Percentiles rank a stretch among this genome's conserved stretches.
Conservation (phyloP, 1,284 basidiomycete genomes). For the Trichosporon inkin region DNA sequence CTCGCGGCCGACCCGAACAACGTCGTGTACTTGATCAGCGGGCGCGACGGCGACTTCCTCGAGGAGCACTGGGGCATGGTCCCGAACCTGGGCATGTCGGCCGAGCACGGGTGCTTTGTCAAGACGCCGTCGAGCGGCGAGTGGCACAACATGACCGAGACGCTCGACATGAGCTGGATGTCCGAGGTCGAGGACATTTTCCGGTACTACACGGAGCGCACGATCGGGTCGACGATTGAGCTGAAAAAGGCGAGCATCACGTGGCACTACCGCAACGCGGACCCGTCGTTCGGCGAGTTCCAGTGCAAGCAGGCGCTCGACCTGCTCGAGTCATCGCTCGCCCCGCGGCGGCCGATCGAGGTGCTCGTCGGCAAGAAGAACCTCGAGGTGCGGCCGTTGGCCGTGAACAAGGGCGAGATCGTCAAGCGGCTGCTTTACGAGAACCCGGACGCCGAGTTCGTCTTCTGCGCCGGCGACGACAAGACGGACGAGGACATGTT, state of each 20-base stretch:
- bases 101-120: constrained; percentile 94
- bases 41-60: constrained; percentile 89
- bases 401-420: constrained; percentile 98
- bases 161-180: constrained; percentile 98
- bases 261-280: constrained; percentile 91
- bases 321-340: constrained; percentile 85
- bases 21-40: constrained; percentile 94
- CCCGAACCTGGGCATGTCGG: constrained; percentile 77
- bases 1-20: constrained; percentile 79
- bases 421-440: constrained; percentile 88
- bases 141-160: constrained; percentile 86
- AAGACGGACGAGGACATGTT: constrained; percentile 99
- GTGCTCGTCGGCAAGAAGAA: constrained; percentile 97
- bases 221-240: constrained; percentile 93
- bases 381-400: constrained; percentile 88
- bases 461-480: constrained; percentile 97
- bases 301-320: constrained; percentile 96
- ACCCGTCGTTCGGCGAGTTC: constrained; percentile 95
- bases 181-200: constrained; percentile 91
- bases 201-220: constrained; percentile 92
- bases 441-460: constrained; percentile 87
- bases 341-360: constrained; percentile 84
- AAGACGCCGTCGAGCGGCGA: constrained; percentile 62
- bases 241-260: constrained; percentile 95
- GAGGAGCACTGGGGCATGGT: constrained; percentile 88